These are phyloP conservation scores for Oemleria cerasiformis DNA, from an alignment of 306 rosid genomes.

Conservation along the genomic window DNA sequence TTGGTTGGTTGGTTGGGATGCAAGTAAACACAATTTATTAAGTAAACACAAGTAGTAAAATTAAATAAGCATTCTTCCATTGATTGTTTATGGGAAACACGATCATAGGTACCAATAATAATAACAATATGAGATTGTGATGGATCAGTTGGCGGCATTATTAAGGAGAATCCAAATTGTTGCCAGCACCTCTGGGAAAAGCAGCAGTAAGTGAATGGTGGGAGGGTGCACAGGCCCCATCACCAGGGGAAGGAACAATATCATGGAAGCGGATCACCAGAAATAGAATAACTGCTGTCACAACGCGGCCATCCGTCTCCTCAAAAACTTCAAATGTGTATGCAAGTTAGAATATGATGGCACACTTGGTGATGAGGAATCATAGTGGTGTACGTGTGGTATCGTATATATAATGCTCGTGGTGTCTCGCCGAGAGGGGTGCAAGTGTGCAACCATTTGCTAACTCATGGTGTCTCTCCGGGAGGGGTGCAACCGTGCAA, in stretches of 20 bases:
- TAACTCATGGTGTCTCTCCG: no score
- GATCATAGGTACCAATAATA: no score
- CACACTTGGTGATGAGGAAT: no score
- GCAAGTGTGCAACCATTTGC: background rate
- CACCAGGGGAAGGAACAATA: constrained; percentile 19
- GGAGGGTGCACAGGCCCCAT: constrained; percentile 29
- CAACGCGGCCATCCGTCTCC: background rate
- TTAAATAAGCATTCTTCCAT: no score
- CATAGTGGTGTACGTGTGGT: background rate
- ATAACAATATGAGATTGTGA: background rate
- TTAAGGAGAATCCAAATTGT: constrained; percentile 7
- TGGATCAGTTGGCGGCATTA: constrained; percentile 1
- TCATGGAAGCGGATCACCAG: constrained; percentile 11
- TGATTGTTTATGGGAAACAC: no score
- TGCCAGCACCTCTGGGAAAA: constrained; percentile 4
- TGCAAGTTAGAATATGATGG: no score
- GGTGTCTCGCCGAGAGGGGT: background rate
- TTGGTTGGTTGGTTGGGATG: no score
- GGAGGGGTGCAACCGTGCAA: no score
- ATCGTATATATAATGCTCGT: background rate
- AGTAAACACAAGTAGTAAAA: no score
- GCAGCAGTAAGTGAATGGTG: background rate
- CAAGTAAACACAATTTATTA: no score
- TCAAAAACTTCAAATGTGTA: background rate
- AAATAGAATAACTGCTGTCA: background rate